Conservation (phyloP, 75 land plant genomes). For the Selaginella moellendorffii region DNA sequence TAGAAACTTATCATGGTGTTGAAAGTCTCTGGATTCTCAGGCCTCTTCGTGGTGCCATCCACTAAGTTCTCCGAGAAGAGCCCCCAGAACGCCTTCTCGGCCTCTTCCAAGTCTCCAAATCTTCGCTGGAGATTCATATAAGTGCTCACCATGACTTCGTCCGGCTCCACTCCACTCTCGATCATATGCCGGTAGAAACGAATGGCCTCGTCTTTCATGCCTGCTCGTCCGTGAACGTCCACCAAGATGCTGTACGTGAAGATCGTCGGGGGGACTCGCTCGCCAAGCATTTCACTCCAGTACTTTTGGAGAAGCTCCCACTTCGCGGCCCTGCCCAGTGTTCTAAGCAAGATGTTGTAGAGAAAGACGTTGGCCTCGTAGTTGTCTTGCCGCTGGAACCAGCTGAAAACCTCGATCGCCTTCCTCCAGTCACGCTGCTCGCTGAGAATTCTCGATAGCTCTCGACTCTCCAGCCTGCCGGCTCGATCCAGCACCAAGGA, state of each 20-base stretch:
- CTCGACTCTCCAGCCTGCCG: conserved; percentile 34
- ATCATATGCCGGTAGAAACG: conserved; percentile 55
- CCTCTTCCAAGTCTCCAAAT: conserved; percentile 40
- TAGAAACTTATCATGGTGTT: conserved; percentile 66
- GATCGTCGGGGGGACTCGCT: conserved; percentile 43
- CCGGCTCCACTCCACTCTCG: conserved; percentile 37
- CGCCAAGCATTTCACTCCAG: conserved; percentile 55
- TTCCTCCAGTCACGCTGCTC: conserved; percentile 44
- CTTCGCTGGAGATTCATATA: conserved; percentile 44
- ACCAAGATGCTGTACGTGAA: conserved; percentile 58
- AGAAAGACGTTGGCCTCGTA: conserved; percentile 52
- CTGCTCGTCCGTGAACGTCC: conserved; percentile 55
- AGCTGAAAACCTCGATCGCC: conserved; percentile 37
- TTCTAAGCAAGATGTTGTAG: conserved; percentile 58
- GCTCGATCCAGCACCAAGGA: conserved; percentile 52
- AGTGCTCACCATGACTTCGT: conserved; percentile 70
- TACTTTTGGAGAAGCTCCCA: conserved; percentile 60
- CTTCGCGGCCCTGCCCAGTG: conserved; percentile 32
- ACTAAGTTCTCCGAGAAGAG: conserved; percentile 32
- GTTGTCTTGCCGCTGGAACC: conserved; percentile 36
- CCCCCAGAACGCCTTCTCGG: conserved; percentile 32
- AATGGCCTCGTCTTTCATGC: conserved; percentile 48
- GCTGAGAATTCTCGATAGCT: conserved; percentile 47
- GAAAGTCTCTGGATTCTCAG: conserved; percentile 38
- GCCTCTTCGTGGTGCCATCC: conserved; percentile 14